phyloP scores from a whole-genome alignment of 805 yeast genomes.

The Yarrowia keelungensis region DNA sequence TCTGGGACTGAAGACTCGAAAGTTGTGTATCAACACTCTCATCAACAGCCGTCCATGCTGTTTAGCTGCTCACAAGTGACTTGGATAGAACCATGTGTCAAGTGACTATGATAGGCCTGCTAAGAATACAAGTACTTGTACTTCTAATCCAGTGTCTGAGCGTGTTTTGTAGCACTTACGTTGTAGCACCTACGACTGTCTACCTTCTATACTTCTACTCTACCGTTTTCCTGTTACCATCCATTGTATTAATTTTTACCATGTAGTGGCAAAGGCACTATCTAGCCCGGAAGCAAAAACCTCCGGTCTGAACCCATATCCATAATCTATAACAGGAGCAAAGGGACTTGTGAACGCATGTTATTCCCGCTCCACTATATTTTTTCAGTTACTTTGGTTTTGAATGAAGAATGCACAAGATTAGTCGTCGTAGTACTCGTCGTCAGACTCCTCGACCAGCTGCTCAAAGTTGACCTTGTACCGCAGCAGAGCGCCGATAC shows the following conservation, averaged over 20 bases:
- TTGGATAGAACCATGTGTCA: too few relatives aligned
- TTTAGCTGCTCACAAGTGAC: too few relatives aligned
- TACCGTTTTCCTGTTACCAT: not conserved
- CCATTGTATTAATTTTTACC: not conserved
- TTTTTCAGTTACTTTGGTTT: conserved; percentile 1
- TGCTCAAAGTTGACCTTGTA: conserved; percentile 97
- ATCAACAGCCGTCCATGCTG: too few relatives aligned
- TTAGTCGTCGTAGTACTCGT: conserved; percentile 67
- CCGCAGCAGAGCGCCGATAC: conserved; percentile 95
- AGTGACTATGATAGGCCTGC: too few relatives aligned
- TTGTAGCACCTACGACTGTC: too few relatives aligned
- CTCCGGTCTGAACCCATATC: not conserved
- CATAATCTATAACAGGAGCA: conserved; percentile 10
- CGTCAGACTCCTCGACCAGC: conserved; percentile 85
- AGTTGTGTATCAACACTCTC: too few relatives aligned
- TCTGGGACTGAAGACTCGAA: too few relatives aligned
- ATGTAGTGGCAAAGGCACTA: conserved; percentile 10
- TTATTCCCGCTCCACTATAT: conserved; percentile 12
- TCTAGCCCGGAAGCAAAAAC: not conserved
- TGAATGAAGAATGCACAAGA: conserved; percentile 5
- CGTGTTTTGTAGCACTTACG: too few relatives aligned
- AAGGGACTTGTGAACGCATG: not conserved
- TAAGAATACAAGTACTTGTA: too few relatives aligned
- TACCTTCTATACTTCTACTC: too few relatives aligned
- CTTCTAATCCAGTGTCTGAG: too few relatives aligned